Evolutionary conservation across 108 stramenopile species (phyloP).

Genomic region (Schizochytrium sp.): DNA sequence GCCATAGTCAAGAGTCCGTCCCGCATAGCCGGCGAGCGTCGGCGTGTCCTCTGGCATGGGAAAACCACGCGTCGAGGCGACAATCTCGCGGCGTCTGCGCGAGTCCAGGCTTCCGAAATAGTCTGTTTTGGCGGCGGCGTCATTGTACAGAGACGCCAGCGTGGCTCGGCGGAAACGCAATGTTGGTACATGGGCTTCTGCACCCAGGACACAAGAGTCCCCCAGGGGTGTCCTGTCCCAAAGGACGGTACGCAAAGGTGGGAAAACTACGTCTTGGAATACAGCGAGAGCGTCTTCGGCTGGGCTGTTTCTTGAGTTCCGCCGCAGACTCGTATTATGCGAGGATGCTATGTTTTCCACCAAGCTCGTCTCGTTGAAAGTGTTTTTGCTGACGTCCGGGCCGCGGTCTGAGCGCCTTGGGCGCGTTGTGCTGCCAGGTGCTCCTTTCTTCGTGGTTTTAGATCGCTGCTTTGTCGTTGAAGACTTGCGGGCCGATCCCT

Average conservation of each 20-base stretch:
- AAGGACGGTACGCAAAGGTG: not conserved
- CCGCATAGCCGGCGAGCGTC: not conserved
- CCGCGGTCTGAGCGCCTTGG: too few relatives aligned
- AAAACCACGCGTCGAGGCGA: too few relatives aligned
- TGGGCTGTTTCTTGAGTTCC: not conserved
- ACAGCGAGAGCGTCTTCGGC: not conserved
- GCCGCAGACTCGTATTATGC: too few relatives aligned
- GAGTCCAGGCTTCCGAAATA: not conserved
- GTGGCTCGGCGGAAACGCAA: not conserved
- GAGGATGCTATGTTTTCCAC: too few relatives aligned
- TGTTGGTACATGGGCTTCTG: not conserved
- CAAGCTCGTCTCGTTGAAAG: too few relatives aligned
- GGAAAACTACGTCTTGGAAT: not conserved
- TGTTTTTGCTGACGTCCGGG: too few relatives aligned
- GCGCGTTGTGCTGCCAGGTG: too few relatives aligned
- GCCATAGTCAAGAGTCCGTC: not conserved
- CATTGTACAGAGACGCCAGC: not conserved
- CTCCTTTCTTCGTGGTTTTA: too few relatives aligned
- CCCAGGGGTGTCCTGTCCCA: conserved; percentile 5
- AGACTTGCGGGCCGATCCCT: not conserved
- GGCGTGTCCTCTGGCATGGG: not conserved
- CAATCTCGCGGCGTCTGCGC: not conserved
- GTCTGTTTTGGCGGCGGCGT: not conserved
- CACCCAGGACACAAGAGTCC: not conserved
- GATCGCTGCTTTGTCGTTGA: not conserved